Evolutionary conservation across 208 protist genomes (phyloP), one percentile per base, ranked within the genome.

Genomic region (Naegleria gruberi): DNA sequence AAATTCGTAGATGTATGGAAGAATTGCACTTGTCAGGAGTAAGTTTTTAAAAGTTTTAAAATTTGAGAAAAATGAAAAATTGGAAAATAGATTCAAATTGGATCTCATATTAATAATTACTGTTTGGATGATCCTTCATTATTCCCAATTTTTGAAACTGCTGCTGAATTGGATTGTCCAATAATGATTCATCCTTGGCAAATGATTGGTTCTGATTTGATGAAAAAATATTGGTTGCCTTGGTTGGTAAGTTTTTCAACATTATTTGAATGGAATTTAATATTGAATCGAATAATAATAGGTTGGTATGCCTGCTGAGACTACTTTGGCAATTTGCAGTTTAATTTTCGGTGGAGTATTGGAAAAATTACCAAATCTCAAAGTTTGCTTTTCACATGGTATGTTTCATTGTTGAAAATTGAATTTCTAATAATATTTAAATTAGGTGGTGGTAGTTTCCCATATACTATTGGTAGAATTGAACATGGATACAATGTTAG

Each of bases 151-250:
- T 97, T 94, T 81, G 83, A 96, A 84, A 93, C 92, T 6, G 73
- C 87, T 7, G 94, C 94, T 57, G 89, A 93, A 41, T 90, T 96
- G 8, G 89, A 47, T 8, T 94, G 93, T 4, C 34, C 90, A 6
- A 90, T 97, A 1, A 96, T 97, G 88, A 91, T 97, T 12, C 96
- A 97, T 89, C 96, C 96, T 34, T 97, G 95, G 95, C 93, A 96
- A 44, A 96, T 96, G 94, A 90, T 95, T 19, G 93, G 93, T 82
- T 73, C 83, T 4, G 89, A 94, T 42, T 65, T 51, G 42, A 95
- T 95, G 94, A 89, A 92, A n/a, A 94, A 95, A 47, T 96, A 96
- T 82, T 96, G 95, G 95, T 43, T 96, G 2, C 95, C 95, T 12
- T 97, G 95, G 94, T 89, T 97, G 15, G 51, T 65, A 65, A n/a